Conservation (phyloP, 257 asterid genomes). For the Solanum pennellii region DNA sequence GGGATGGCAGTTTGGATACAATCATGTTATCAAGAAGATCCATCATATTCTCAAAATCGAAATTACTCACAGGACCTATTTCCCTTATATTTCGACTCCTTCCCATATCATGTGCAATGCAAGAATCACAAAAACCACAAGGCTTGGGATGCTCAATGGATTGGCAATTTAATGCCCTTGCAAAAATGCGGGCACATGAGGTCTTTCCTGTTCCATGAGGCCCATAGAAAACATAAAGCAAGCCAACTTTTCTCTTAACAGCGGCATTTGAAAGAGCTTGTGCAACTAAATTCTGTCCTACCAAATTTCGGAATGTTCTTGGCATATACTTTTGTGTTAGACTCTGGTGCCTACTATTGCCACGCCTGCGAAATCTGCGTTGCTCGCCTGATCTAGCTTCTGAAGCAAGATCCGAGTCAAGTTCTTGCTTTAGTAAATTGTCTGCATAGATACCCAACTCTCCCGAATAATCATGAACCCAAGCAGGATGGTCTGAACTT, state of each 20-base stretch:
- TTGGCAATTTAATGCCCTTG: conserved; percentile 72
- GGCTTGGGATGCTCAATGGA: conserved; percentile 64
- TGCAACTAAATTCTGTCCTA: conserved; percentile 83
- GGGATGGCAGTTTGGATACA: conserved; percentile 37
- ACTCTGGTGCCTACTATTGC: conserved; percentile 54
- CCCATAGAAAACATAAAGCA: conserved; percentile 76
- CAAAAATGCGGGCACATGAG: conserved; percentile 68
- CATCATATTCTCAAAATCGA: conserved; percentile 43
- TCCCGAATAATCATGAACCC: conserved; percentile 79
- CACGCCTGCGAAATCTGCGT: conserved; percentile 23
- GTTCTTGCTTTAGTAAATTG: conserved; percentile 53
- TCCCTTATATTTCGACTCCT: conserved; percentile 53
- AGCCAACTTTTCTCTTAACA: conserved; percentile 47
- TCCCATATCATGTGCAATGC: conserved; percentile 46
- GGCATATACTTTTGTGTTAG: conserved; percentile 84
- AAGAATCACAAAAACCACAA: conserved; percentile 69
- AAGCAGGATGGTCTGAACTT: conserved; percentile 51
- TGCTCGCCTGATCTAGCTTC: conserved; percentile 63
- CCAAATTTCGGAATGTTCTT: conserved; percentile 61
- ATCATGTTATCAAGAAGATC: conserved; percentile 39
- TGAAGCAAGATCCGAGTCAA: conserved; percentile 71
- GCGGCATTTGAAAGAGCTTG: conserved; percentile 87
- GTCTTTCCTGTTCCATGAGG: conserved; percentile 94
- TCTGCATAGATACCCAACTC: conserved; percentile 85
- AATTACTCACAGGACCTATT: conserved; percentile 58